Evolutionary conservation across 257 asterid genomes (phyloP).

Genomic region (Verbena officinalis): DNA sequence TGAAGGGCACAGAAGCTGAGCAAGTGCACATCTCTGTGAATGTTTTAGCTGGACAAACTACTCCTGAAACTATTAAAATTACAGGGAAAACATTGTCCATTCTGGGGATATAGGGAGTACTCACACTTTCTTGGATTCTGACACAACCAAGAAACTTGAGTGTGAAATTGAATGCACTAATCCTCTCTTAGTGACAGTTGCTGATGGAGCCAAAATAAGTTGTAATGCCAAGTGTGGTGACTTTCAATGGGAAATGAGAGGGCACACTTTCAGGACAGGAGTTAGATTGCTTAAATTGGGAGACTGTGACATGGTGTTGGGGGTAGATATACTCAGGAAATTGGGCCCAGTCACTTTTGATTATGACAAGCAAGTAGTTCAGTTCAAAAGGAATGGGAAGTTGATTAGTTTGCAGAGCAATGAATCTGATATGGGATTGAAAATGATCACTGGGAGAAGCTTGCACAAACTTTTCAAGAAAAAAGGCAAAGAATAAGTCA

Average conservation of each 20-base stretch:
- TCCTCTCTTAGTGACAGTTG: neutral
- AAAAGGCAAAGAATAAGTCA: neutral
- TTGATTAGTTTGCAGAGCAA: too few species aligned
- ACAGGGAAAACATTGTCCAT: neutral
- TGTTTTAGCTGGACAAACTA: neutral
- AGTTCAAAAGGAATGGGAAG: too few species aligned
- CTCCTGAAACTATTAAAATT: too few species aligned
- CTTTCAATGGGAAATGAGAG: neutral
- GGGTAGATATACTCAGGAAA: neutral
- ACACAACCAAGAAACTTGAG: neutral
- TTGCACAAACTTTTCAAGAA: too few species aligned
- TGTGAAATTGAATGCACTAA: neutral
- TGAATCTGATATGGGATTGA: neutral
- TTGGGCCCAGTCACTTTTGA: neutral
- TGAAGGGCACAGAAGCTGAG: neutral
- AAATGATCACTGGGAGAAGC: too few species aligned
- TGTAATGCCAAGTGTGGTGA: neutral
- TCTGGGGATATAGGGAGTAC: neutral
- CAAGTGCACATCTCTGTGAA: neutral
- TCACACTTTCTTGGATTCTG: neutral
- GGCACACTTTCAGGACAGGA: neutral
- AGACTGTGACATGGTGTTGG: neutral
- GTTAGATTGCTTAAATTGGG: neutral
- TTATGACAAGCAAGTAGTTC: neutral
- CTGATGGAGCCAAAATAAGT: neutral